These are phyloP conservation scores for Schizophyllum commune DNA, from an alignment of 1,284 basidiomycete species.

Conservation along the genomic window DNA sequence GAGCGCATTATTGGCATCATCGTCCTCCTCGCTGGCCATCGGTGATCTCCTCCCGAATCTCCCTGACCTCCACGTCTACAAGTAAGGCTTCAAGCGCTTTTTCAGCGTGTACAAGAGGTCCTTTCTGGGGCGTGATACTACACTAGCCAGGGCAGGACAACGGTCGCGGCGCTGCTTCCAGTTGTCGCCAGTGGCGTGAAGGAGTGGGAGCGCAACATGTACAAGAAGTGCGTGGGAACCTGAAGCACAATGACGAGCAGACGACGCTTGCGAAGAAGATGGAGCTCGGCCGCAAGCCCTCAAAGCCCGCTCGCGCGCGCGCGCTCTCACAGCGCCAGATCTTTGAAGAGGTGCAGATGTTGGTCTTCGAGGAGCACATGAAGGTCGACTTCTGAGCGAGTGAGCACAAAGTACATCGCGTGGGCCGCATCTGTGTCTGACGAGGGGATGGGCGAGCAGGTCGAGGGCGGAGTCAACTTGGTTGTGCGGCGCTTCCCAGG, in stretches of 20 bases:
- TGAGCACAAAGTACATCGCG: constrained; percentile 75
- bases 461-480: constrained; percentile 34
- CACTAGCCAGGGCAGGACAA: constrained; percentile 84
- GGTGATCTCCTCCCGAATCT: constrained; percentile 97
- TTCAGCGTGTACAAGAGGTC: constrained; percentile 95
- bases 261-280: constrained; percentile 58
- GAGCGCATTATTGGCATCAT: constrained; percentile 98
- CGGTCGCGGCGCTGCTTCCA: constrained; percentile 78
- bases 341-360: constrained; percentile 68
- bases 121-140: constrained; percentile 83
- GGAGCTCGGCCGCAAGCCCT: constrained; percentile 41
- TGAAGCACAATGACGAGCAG: constrained; percentile 87
- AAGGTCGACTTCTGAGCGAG: constrained; percentile 71
- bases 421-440: constrained; percentile 66
- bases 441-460: constrained; percentile 82
- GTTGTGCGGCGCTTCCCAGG: constrained; percentile 16
- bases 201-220: constrained; percentile 81
- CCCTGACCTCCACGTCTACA: constrained; percentile 95
- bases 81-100: constrained; percentile 87
- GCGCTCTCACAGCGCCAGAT: constrained; percentile 72
- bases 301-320: constrained; percentile 60
- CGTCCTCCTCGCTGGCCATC: constrained; percentile 88
- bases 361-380: constrained; percentile 62
- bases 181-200: constrained; percentile 85
- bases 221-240: constrained; percentile 83